Base-by-base conservation (phyloP, 768 basidiomycete genomes). In the Saitozyma podzolica region DNA sequence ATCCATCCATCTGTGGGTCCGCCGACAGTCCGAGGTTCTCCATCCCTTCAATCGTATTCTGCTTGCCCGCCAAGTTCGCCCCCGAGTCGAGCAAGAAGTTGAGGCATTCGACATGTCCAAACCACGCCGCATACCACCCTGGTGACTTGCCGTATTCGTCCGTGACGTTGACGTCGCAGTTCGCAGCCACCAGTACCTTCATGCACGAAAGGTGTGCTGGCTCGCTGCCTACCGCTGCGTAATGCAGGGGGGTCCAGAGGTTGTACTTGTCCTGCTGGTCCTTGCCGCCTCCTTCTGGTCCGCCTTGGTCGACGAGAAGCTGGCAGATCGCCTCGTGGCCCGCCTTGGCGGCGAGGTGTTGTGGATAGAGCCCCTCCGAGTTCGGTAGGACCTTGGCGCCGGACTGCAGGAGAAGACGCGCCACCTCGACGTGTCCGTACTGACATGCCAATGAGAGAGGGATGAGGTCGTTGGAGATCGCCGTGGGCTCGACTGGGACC, bases 231-330 rank as follows among this genome's bases (percentile, higher is more conserved):
- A 91, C 88, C 6, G 93, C 89, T 3, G 96, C 92, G 79, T 98
- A 94, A 74, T 94, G 92, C 50, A 98, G 83, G 29, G 96, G 96
- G 8, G 94, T 98, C 92, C 95, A 97, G 77, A 96, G 92, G 75
- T 95, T 90, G 79, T 95, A 98, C 80, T 94, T 98, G 83, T 99
- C 96, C 1, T 88, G 78, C 91, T 92, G 87, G 88, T 91, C 45
- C 87, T 91, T 54, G 86, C 79, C 81, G 39, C 80, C 80, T 3
- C 75, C 78, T 40, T 73, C 75, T 7, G 73, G 54, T 42, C 80
- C 88, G 47, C 86, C 86, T 40, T 82, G 82, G 5, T 79, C 70
- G 50, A 92, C 81, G 41, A 99, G 85, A 8, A 92, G 79, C 61
- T 81, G 83, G 77, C 94, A 95, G 17, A 96, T 86, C n/a, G 87